Conservation (phyloP, 768 basidiomycete genomes). For the Hericium coralloides region DNA sequence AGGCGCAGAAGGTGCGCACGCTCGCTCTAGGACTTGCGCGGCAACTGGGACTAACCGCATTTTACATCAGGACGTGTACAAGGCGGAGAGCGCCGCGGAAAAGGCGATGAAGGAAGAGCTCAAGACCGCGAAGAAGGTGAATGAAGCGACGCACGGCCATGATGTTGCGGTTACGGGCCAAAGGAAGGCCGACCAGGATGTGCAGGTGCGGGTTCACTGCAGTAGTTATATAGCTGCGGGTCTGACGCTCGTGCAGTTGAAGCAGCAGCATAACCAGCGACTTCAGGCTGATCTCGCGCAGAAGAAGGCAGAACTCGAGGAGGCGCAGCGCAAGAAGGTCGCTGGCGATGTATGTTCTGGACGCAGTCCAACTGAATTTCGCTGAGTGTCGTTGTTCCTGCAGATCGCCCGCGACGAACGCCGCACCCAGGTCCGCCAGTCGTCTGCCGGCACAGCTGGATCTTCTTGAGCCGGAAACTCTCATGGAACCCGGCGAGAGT, state of each 20-base stretch:
- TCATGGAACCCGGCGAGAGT: background rate
- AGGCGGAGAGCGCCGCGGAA: conserved; percentile 36
- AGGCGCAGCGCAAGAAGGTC: conserved; percentile 20
- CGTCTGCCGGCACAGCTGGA: background rate
- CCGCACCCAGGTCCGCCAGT: background rate
- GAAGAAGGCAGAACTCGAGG: conserved; percentile 17
- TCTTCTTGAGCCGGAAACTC: background rate
- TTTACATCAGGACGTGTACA: conserved; percentile 29
- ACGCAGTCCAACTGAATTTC: background rate
- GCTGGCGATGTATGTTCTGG: conserved; percentile 19
- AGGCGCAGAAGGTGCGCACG: conserved; percentile 39
- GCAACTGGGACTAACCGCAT: background rate
- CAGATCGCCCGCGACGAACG: background rate
- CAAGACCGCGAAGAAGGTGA: conserved; percentile 38
- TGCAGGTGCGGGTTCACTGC: conserved; percentile 25
- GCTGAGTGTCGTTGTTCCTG: background rate
- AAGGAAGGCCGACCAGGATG: conserved; percentile 33
- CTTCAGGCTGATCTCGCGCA: conserved; percentile 18
- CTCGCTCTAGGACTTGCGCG: background rate
- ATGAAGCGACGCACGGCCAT: conserved; percentile 44
- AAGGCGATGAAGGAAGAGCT: conserved; percentile 45
- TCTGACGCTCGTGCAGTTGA: conserved; percentile 13
- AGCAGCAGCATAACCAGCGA: conserved; percentile 18
- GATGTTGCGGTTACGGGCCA: conserved; percentile 37
- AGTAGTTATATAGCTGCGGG: background rate